These are phyloP conservation scores for Avena eriantha DNA, from an alignment of 176 grass and related monocot genomes.

Conservation along the genomic window DNA sequence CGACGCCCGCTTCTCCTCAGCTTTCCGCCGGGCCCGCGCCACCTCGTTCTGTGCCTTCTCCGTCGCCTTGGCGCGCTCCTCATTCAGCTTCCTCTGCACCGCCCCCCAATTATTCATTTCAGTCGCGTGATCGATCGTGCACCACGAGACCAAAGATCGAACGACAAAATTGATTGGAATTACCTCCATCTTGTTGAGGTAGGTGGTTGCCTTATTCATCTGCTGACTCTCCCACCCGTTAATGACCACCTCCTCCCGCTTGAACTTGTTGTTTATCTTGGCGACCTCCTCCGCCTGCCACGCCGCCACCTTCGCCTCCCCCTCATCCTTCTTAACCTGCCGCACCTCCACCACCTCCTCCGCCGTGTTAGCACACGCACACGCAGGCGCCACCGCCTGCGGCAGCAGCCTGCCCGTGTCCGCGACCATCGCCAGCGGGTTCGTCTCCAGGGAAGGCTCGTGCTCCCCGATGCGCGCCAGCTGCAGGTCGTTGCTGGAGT, in stretches of 20 bases:
- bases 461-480: constrained; percentile 57
- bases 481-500: constrained; percentile 20
- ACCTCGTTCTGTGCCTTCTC: constrained; percentile 75
- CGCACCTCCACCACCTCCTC: constrained; percentile 40
- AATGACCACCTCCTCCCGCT: constrained; percentile 68
- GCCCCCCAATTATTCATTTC: not conserved
- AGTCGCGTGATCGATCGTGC: not conserved
- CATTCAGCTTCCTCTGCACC: constrained; percentile 69
- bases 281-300: constrained; percentile 68
- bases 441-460: constrained; percentile 50
- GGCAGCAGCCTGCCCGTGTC: constrained; percentile 35
- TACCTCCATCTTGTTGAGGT: constrained; percentile 69
- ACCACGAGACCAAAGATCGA: not conserved
- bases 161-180: not conserved
- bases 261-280: constrained; percentile 69
- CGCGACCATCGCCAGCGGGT: constrained; percentile 63
- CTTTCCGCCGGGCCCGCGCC: constrained; percentile 58
- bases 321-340: constrained; percentile 73
- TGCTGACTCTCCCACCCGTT: constrained; percentile 70
- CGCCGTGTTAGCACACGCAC: not conserved
- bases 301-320: constrained; percentile 67
- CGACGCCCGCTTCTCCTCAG: constrained; percentile 64
- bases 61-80: constrained; percentile 67
- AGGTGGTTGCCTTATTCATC: constrained; percentile 52
- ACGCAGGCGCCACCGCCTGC: not conserved